Evolutionary conservation across 257 asterid genomes (phyloP), one percentile per base, ranked within the genome.

Genomic region (Lycium barbarum): DNA sequence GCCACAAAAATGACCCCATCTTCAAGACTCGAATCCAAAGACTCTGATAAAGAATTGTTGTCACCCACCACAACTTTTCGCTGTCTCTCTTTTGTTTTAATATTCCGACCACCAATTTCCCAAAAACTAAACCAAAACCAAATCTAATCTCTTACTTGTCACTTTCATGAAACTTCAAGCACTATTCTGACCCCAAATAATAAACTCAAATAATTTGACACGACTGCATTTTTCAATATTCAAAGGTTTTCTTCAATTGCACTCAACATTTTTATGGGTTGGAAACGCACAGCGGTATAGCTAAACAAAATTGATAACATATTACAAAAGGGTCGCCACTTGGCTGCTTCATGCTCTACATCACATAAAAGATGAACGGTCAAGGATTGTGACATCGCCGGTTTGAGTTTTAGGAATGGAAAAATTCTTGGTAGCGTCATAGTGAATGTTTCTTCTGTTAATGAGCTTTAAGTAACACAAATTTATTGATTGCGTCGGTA

Each of bases 1-100:
- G 1, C 1, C 15, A 15, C 8, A 36, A 15, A 2, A 0, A 8
- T 68, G 2, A 35, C 0, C 35, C 7, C 7, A 67, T 67, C 14
- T 2, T 13, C 0, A 1, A 0, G 0, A 13, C 2, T 14, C 2
- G 2, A 65, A 65, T 5, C 2, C 3, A 1, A 26, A 5, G 15
- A 66, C n/a, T 5, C 4, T 13, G 4, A 54, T 40, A 40, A 40
- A 40, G 7, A 6, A 40, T 40, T 40, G 45, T 40, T 40, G 6
- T 40, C 45, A 40, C 3, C 3, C 45, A 40, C 6, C 7, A 40
- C 6, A 40, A 40, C 45, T 6, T 40, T 40, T 40, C 6, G 6
- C 6, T 5, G 45, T 40, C 45, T 40, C 4, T 40, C 45, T 40
- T 40, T 40, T 40, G 6, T 54, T 40, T 40, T 40, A 40, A 40